These are phyloP conservation scores for Cytospora piceae DNA, from an alignment of 2,329 filamentous ascomycete genomes.

Conservation along the genomic window DNA sequence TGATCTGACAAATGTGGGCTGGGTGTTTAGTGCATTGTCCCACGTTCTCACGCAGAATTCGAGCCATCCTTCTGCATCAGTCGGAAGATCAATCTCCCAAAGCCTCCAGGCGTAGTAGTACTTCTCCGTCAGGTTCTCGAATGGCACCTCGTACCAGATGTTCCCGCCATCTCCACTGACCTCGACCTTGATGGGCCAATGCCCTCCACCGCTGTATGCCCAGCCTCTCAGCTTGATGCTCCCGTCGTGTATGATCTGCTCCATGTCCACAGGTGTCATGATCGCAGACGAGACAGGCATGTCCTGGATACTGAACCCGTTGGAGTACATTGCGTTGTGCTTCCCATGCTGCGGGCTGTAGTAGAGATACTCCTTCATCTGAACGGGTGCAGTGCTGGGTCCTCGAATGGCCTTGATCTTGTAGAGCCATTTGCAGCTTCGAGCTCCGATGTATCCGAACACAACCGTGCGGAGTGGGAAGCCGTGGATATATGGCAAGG, in stretches of 20 bases:
- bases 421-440: conserved; percentile 67
- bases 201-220: conserved; percentile 62
- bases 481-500: conserved; percentile 67
- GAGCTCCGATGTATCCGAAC: conserved; percentile 68
- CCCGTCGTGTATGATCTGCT: conserved; percentile 64
- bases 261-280: conserved; percentile 64
- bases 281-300: conserved; percentile 72
- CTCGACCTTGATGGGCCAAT: conserved; percentile 66
- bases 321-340: conserved; percentile 62
- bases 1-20: conserved; percentile 57
- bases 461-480: conserved; percentile 66
- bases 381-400: conserved; percentile 62
- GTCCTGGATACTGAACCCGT: conserved; percentile 70
- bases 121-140: conserved; percentile 64
- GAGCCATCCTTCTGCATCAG: conserved; percentile 64
- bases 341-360: conserved; percentile 71
- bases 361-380: conserved; percentile 69
- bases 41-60: conserved; percentile 63
- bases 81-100: conserved; percentile 66
- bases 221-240: conserved; percentile 60
- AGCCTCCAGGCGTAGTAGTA: conserved; percentile 66
- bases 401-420: conserved; percentile 62
- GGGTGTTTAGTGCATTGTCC: conserved; percentile 66
- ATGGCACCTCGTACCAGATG: conserved; percentile 66
- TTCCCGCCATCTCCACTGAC: conserved; percentile 65